Conservation (phyloP, 2,329 filamentous ascomycete species). For the Didymella exigua region DNA sequence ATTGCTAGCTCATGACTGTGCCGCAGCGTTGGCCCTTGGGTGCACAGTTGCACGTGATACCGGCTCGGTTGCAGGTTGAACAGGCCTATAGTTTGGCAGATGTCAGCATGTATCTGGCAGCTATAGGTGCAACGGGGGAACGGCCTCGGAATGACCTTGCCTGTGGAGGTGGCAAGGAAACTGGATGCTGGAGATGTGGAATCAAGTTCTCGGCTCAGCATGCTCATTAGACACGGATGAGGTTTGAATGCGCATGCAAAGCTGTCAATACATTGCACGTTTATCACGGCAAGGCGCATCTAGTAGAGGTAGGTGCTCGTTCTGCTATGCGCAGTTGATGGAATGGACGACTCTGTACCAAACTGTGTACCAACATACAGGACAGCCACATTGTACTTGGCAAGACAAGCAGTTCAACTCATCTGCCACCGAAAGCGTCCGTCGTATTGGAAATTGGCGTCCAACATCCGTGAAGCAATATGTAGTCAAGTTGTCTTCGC, state of each 20-base stretch:
- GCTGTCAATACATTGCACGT: background rate
- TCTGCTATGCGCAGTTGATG: background rate
- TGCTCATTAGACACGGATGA: background rate
- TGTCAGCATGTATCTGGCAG: background rate
- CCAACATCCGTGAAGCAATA: too few relatives aligned
- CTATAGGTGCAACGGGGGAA: background rate
- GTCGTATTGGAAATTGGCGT: too few relatives aligned
- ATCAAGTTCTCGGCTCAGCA: background rate
- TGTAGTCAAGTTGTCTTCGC: background rate
- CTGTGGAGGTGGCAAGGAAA: background rate
- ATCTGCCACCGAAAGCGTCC: background rate
- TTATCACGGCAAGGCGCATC: background rate
- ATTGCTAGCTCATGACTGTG: constrained; percentile 6
- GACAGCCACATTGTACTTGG: background rate
- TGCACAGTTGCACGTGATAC: constrained; percentile 1
- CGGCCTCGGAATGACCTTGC: background rate
- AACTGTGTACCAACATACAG: background rate
- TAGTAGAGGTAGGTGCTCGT: background rate
- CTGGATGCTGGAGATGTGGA: background rate
- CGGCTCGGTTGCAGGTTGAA: background rate
- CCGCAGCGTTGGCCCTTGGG: background rate
- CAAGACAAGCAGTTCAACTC: background rate
- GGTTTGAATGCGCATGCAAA: background rate
- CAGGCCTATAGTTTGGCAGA: background rate
- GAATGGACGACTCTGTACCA: background rate